Percentiles rank a stretch among this genome's conserved stretches.
These are phyloP conservation scores for Viridothelium virens DNA, from an alignment of 495 filamentous ascomycete species.

Conservation along the genomic window DNA sequence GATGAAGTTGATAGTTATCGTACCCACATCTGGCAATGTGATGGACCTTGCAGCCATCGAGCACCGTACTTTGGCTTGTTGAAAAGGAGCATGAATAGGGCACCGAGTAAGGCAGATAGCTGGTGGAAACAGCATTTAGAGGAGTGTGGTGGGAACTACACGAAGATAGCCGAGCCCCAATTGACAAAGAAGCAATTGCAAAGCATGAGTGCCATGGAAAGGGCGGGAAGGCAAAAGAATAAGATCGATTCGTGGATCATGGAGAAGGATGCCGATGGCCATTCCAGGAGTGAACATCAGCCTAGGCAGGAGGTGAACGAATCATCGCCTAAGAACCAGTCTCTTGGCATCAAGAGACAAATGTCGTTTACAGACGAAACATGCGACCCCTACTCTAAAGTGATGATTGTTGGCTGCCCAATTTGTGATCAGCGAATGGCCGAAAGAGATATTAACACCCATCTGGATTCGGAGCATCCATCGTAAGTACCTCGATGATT, in stretches of 20 bases:
- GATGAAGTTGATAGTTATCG: conserved; percentile 35
- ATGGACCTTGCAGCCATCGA: conserved; percentile 27
- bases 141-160: conserved; percentile 33
- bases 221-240: conserved; percentile 34
- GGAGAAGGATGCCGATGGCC: not conserved
- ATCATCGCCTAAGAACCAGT: not conserved
- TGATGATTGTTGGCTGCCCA: conserved; percentile 12
- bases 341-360: not conserved
- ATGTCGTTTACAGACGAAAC: conserved; percentile 1
- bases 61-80: conserved; percentile 34
- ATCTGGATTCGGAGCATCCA: conserved; percentile 29
- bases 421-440: conserved; percentile 20
- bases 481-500: conserved; percentile 11
- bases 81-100: conserved; percentile 34
- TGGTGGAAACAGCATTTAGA: conserved; percentile 32
- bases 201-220: conserved; percentile 28
- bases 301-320: not conserved
- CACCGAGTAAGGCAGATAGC: conserved; percentile 30
- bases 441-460: conserved; percentile 27
- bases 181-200: conserved; percentile 29
- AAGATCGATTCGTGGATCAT: conserved; percentile 34
- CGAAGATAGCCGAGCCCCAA: conserved; percentile 31
- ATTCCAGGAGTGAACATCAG: conserved; percentile 12
- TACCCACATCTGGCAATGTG: conserved; percentile 35
- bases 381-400: not conserved